Percentiles rank a stretch among this genome's conserved stretches.
Conservation (phyloP, 2,329 filamentous ascomycete species). For the Cladosporium sp. region DNA sequence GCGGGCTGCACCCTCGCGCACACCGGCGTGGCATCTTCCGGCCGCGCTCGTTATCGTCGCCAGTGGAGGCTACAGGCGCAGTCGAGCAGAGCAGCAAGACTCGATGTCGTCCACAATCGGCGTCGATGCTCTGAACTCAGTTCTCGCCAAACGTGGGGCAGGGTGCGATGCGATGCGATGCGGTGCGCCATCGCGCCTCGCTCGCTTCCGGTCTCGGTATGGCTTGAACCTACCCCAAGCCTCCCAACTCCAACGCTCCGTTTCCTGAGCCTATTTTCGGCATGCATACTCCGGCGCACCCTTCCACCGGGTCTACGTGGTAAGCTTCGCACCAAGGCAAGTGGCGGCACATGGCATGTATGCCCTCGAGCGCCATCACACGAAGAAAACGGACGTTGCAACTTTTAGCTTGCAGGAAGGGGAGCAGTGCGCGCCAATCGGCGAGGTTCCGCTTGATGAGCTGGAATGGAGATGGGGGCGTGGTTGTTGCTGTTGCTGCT, state of each 20-base stretch:
- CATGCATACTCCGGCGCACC: neutral
- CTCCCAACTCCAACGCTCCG: neutral
- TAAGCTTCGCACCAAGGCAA: conserved; percentile 1
- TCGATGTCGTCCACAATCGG: neutral
- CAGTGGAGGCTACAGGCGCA: neutral
- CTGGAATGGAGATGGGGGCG: neutral
- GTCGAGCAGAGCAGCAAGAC: neutral
- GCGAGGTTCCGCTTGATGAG: neutral
- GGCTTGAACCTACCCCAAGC: conserved; percentile 9
- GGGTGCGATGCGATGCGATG: no score
- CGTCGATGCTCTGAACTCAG: conserved; percentile 1
- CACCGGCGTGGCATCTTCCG: conserved; percentile 12
- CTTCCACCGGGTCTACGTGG: neutral
- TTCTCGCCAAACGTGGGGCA: conserved; percentile 1
- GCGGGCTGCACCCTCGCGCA: neutral
- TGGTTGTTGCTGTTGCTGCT: neutral
- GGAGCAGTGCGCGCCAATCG: conserved; percentile 8
- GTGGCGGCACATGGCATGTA: conserved; percentile 2
- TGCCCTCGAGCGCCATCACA: neutral
- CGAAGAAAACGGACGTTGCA: neutral
- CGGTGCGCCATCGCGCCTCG: neutral
- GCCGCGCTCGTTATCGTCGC: conserved; percentile 1
- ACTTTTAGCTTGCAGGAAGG: neutral
- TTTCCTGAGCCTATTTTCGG: neutral
- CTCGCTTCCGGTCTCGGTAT: conserved; percentile 7